phyloP scores from a whole-genome alignment of 2,329 filamentous ascomycete species.

The Botryosphaeria agaves region DNA sequence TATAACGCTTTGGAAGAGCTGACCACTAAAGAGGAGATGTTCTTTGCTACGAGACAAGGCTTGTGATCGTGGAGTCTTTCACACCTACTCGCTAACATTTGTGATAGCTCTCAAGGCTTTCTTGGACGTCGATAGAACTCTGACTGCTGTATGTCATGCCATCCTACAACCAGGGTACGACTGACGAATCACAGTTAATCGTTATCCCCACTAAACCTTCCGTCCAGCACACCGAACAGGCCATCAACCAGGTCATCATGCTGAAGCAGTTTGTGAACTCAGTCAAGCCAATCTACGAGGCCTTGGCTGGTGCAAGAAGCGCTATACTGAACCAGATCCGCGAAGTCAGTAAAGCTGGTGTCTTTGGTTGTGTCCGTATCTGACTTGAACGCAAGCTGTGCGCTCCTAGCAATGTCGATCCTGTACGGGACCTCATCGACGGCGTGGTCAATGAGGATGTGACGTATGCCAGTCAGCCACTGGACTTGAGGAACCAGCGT shows the following conservation, averaged over 20 bases:
- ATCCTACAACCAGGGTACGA: not conserved
- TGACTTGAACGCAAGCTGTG: conserved; percentile 36
- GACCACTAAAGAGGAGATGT: conserved; percentile 68
- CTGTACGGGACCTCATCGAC: conserved; percentile 47
- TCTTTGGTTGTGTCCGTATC: not conserved
- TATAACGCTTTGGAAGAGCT: conserved; percentile 77
- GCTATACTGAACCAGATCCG: conserved; percentile 50
- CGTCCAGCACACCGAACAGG: conserved; percentile 56
- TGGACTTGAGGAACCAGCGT: conserved; percentile 79
- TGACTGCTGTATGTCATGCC: conserved; percentile 45
- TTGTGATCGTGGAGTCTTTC: conserved; percentile 4
- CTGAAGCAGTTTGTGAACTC: conserved; percentile 65
- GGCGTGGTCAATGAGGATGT: conserved; percentile 66
- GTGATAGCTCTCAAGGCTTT: conserved; percentile 51
- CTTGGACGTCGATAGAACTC: conserved; percentile 59
- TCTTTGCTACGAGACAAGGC: conserved; percentile 58
- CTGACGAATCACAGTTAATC: conserved; percentile 42
- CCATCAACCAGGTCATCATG: conserved; percentile 73
- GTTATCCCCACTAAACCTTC: conserved; percentile 50
- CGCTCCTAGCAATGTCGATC: conserved; percentile 39
- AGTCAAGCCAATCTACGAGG: conserved; percentile 49
- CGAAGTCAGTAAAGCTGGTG: conserved; percentile 26
- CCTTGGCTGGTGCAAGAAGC: conserved; percentile 46
- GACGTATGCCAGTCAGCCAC: conserved; percentile 55
- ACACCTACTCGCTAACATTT: conserved; percentile 2